Percentiles rank a stretch among this genome's conserved stretches.
Conservation (phyloP, 257 asterid species). For the Thymus mandschuricus region DNA sequence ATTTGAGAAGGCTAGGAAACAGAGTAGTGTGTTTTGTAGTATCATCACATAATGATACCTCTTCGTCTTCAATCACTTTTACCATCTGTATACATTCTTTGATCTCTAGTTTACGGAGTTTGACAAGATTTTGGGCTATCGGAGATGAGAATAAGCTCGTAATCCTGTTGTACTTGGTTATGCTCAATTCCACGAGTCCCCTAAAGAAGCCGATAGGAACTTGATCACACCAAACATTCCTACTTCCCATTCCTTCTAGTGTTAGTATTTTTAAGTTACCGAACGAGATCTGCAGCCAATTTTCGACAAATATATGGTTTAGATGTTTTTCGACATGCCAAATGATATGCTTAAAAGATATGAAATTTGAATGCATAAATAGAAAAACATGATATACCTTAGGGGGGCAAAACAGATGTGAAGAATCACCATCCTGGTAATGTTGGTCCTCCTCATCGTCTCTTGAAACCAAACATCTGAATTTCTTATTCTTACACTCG, state of each 20-base stretch:
- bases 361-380: too few species aligned
- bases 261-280: neutral
- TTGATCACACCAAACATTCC: neutral
- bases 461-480: neutral
- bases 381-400: neutral
- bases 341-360: too few species aligned
- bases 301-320: neutral
- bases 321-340: too few species aligned
- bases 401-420: neutral
- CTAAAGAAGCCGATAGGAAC: too few species aligned
- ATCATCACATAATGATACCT: neutral
- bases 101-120: neutral
- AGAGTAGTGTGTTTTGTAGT: too few species aligned
- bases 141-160: too few species aligned
- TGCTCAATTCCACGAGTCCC: too few species aligned
- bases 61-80: neutral
- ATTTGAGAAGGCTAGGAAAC: too few species aligned
- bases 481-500: neutral
- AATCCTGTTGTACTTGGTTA: too few species aligned
- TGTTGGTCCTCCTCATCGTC: too few species aligned
- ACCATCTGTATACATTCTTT: neutral
- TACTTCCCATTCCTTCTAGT: too few species aligned
- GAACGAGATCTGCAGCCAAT: slow-evolving; percentile 2
- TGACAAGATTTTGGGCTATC: neutral
- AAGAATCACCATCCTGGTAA: neutral